phyloP scores from a whole-genome alignment of 2,329 filamentous ascomycete genomes.

The Sphaerulina musiva region DNA sequence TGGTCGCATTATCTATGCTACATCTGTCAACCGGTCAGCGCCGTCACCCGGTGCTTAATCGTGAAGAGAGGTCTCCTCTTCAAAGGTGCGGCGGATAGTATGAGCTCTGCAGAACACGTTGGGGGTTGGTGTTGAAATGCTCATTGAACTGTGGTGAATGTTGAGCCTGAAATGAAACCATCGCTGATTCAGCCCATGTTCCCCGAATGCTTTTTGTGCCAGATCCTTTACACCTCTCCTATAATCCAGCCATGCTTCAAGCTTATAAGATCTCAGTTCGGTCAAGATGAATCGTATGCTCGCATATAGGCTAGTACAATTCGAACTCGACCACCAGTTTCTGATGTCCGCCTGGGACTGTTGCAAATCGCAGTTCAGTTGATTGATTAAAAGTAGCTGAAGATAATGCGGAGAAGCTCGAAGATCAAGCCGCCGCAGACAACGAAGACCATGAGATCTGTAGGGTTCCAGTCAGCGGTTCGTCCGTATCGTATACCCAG shows the following conservation, averaged over 20 bases:
- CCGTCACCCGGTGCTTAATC: neutral
- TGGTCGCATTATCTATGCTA: neutral
- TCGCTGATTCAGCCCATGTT: neutral
- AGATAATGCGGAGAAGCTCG: slow-evolving; percentile 49
- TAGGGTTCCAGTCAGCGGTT: neutral
- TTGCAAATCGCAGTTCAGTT: too few species aligned
- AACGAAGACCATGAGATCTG: slow-evolving; percentile 57
- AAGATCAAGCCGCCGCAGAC: slow-evolving; percentile 56
- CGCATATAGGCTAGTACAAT: too few species aligned
- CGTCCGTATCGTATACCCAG: neutral
- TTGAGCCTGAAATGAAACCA: neutral
- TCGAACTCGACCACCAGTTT: too few species aligned
- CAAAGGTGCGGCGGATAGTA: neutral
- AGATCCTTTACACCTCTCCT: neutral
- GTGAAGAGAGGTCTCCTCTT: neutral
- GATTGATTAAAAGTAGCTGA: slow-evolving; percentile 21
- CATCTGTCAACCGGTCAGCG: neutral
- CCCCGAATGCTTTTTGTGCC: neutral
- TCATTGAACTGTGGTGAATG: neutral
- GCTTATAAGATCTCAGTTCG: too few species aligned
- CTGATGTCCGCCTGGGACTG: too few species aligned
- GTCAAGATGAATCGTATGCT: too few species aligned
- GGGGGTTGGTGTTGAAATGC: neutral
- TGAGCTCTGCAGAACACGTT: neutral
- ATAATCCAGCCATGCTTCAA: too few species aligned